These are phyloP conservation scores for Sphaerulina musiva DNA, from an alignment of 2,329 filamentous ascomycete genomes.

Conservation along the genomic window DNA sequence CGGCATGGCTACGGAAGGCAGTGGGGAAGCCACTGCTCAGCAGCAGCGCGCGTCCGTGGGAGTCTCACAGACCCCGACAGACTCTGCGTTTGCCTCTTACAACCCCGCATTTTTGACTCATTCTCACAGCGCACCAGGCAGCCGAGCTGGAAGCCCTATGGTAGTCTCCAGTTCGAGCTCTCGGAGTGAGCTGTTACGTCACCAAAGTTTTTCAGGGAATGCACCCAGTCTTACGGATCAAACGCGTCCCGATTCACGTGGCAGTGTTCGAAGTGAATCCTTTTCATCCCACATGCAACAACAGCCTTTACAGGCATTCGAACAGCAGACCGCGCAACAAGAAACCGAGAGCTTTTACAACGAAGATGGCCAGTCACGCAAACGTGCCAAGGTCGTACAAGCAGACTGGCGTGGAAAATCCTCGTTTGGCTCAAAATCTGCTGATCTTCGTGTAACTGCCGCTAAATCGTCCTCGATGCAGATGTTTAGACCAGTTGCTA, in stretches of 20 bases:
- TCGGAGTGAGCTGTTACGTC: constrained; percentile 30
- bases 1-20: constrained; percentile 22
- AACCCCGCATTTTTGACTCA: constrained; percentile 33
- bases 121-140: constrained; percentile 35
- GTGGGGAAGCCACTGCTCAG: constrained; percentile 17
- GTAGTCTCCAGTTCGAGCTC: constrained; percentile 36
- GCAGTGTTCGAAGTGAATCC: constrained; percentile 32
- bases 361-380: constrained; percentile 57
- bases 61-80: constrained; percentile 30
- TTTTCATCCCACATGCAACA: constrained; percentile 22
- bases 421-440: constrained; percentile 59
- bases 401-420: constrained; percentile 65
- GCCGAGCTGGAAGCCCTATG: constrained; percentile 42
- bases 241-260: constrained; percentile 32
- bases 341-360: constrained; percentile 28
- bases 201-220: constrained; percentile 30
- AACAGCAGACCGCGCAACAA: constrained; percentile 17
- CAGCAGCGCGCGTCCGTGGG: constrained; percentile 27
- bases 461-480: constrained; percentile 85
- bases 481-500: constrained; percentile 66
- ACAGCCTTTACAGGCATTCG: constrained; percentile 20
- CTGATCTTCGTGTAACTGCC: constrained; percentile 79
- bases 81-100: constrained; percentile 22
- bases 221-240: constrained; percentile 26
- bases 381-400: constrained; percentile 71